Conservation (phyloP, 495 filamentous ascomycete species). For the Penicillium cataractarum region DNA sequence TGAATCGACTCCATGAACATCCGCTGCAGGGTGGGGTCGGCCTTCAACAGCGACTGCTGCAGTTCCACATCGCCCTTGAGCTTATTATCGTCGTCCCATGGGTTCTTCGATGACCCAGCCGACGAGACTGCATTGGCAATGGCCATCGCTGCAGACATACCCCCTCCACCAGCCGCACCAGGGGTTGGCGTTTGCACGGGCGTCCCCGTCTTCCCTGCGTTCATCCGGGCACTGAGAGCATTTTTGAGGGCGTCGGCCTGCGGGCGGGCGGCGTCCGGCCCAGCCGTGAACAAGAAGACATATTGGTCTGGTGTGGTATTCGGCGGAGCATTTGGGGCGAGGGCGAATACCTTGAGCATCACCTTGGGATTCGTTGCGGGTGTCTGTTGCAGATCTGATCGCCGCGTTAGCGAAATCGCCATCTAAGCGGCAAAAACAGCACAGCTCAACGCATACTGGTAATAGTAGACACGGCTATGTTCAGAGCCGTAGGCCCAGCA, state of each 20-base stretch:
- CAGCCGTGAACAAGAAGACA: conserved; percentile 84
- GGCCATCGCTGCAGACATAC: conserved; percentile 59
- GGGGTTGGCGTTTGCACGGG: conserved; percentile 38
- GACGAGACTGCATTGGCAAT: conserved; percentile 59
- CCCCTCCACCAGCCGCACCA: conserved; percentile 40
- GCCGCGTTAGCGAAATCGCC: conserved; percentile 2
- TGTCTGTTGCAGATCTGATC: conserved; percentile 81
- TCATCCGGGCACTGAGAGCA: conserved; percentile 74
- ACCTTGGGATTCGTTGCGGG: conserved; percentile 81
- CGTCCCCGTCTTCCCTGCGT: conserved; percentile 62
- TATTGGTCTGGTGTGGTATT: conserved; percentile 65
- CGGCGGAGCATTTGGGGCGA: conserved; percentile 53
- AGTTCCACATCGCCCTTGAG: conserved; percentile 75
- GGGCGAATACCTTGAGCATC: conserved; percentile 84
- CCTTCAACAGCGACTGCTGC: conserved; percentile 82
- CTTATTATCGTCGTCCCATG: conserved; percentile 75
- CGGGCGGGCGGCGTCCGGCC: conserved; percentile 71
- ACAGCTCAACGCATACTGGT: conserved; percentile 60
- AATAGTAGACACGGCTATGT: conserved; percentile 73
- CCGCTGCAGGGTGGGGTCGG: conserved; percentile 68
- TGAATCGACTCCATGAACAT: conserved; percentile 80
- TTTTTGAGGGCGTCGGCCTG: conserved; percentile 87
- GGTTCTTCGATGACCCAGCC: conserved; percentile 46
- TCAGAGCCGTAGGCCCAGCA: conserved; percentile 59
- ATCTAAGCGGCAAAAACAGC: not conserved